phyloP scores from a whole-genome alignment of 352 stramenopile species.

The Pythium rhizo-oryzae region DNA sequence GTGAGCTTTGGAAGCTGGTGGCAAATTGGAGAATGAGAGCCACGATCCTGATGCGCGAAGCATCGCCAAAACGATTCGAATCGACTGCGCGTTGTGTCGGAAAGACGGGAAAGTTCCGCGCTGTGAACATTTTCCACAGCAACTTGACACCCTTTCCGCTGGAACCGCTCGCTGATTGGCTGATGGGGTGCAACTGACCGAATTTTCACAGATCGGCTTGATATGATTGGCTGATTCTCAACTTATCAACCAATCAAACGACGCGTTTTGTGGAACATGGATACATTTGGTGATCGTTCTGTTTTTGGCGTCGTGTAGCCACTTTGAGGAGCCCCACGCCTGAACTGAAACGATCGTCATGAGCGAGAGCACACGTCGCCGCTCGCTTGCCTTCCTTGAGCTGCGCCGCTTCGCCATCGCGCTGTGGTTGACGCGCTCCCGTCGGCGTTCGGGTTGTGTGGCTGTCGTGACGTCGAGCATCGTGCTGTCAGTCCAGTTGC shows the following conservation, averaged over 20 bases:
- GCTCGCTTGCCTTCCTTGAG: too few relatives aligned
- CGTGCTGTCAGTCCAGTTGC: too few relatives aligned
- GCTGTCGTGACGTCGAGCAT: too few relatives aligned
- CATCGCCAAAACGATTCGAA: neutral
- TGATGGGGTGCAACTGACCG: neutral
- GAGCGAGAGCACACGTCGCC: too few relatives aligned
- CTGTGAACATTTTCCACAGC: neutral
- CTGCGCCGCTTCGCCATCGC: too few relatives aligned
- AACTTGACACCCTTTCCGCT: neutral
- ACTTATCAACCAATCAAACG: slow-evolving; percentile 3
- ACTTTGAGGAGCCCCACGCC: neutral
- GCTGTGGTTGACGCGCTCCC: too few relatives aligned
- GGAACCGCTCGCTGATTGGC: neutral
- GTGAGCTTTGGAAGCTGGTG: neutral
- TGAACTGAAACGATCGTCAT: too few relatives aligned
- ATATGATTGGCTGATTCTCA: neutral
- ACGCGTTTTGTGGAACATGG: slow-evolving; percentile 2
- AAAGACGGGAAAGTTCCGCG: slow-evolving; percentile 1
- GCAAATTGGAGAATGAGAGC: slow-evolving; percentile 34
- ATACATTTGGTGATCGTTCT: slow-evolving; percentile 1
- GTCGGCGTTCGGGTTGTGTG: too few relatives aligned
- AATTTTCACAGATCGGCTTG: neutral
- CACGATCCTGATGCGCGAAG: neutral
- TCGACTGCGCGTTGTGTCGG: neutral
- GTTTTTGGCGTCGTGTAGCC: neutral